Conservation (phyloP, 2,329 filamentous ascomycete genomes). For the Arthroderma uncinatum region DNA sequence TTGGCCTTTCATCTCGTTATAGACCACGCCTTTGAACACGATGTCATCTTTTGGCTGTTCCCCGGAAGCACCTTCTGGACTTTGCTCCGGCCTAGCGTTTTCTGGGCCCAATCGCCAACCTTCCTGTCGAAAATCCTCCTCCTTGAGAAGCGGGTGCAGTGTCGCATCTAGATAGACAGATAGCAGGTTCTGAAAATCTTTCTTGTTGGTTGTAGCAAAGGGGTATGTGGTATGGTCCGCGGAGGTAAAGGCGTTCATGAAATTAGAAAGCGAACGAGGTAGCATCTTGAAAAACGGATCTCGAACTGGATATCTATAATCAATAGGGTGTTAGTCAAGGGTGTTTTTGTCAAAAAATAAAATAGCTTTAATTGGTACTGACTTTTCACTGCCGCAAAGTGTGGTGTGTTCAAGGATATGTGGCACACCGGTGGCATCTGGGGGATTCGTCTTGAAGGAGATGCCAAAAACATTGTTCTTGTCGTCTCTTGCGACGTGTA, state of each 20-base stretch:
- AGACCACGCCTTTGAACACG: conserved; percentile 95
- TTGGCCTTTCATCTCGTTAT: conserved; percentile 99
- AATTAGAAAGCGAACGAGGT: conserved; percentile 93
- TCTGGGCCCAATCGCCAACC: conserved; percentile 94
- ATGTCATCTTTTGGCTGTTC: conserved; percentile 26
- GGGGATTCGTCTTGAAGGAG: conserved; percentile 97
- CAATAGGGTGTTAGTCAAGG: conserved; percentile 6
- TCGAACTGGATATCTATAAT: conserved; percentile 73
- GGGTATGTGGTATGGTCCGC: conserved; percentile 96
- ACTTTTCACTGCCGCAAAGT: conserved; percentile 90
- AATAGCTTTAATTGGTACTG: conserved; percentile 20
- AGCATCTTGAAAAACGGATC: conserved; percentile 99
- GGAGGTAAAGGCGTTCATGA: conserved; percentile 98
- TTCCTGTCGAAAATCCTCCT: conserved; percentile 89
- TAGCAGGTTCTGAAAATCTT: conserved; percentile 93
- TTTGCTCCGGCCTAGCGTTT: conserved; percentile 53
- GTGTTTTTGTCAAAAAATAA: neutral
- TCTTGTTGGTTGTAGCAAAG: conserved; percentile 89
- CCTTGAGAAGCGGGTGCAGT: conserved; percentile 75
- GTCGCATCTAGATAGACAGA: conserved; percentile 95
- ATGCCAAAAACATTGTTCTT: conserved; percentile 99
- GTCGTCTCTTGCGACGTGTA: conserved; percentile 89
- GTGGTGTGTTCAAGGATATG: conserved; percentile 98
- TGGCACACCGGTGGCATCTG: conserved; percentile 88
- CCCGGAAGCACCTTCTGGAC: conserved; percentile 28